Percentiles rank a stretch among this genome's conserved stretches.
These are phyloP conservation scores for Fraxinus angustifolia DNA, from an alignment of 305 asterid species.

Conservation along the genomic window DNA sequence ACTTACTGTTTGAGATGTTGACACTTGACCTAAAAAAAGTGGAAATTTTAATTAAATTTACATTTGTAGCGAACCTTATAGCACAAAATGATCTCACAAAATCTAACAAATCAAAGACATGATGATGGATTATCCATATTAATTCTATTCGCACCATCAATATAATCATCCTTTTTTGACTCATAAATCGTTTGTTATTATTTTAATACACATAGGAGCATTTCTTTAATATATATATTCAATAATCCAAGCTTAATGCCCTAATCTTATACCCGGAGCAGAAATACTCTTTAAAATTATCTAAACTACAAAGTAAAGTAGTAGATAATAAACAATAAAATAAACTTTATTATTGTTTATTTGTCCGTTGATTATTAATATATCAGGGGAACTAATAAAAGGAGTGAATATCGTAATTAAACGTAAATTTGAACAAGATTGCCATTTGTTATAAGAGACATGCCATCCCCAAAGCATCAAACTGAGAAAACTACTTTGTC, in stretches of 20 bases:
- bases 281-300: background rate
- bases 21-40: background rate
- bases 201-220: background rate
- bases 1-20: background rate
- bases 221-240: conserved; percentile 8
- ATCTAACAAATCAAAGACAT: conserved; percentile 8
- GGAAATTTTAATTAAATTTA: background rate
- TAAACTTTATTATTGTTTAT: too few relatives aligned
- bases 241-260: background rate
- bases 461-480: background rate
- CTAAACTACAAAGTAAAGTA: background rate
- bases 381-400: too few relatives aligned
- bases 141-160: conserved; percentile 16
- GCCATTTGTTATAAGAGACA: background rate
- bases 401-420: too few relatives aligned
- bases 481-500: background rate
- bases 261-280: background rate
- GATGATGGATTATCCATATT: conserved; percentile 19
- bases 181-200: conserved; percentile 8
- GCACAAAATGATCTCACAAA: background rate
- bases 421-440: background rate
- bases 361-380: too few relatives aligned
- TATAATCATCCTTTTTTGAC: conserved; percentile 7
- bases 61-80: background rate
- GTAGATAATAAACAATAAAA: too few relatives aligned